phyloP scores from a whole-genome alignment of 768 basidiomycete genomes.

The Solioccasus polychromus region DNA sequence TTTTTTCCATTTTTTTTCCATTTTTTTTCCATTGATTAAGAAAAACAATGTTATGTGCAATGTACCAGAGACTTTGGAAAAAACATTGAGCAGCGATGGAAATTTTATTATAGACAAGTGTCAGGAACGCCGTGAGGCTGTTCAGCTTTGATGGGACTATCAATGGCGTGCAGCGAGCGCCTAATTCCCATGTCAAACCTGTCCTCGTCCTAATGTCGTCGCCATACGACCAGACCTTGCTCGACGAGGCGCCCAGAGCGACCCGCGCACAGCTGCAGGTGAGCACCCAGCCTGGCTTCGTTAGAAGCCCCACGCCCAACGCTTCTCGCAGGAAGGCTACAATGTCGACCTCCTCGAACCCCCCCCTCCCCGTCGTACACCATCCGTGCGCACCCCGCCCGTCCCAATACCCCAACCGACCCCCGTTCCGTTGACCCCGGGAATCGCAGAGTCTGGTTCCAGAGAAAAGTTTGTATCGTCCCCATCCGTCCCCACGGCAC shows the following conservation, averaged over 20 bases:
- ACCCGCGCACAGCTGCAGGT: conserved; percentile 45
- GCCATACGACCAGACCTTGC: conserved; percentile 41
- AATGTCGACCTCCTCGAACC: conserved; percentile 43
- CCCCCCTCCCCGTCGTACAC: conserved; percentile 21
- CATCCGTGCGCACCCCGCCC: conserved; percentile 16
- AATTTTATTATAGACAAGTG: too few relatives aligned
- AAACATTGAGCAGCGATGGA: too few relatives aligned
- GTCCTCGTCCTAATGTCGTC: conserved; percentile 22
- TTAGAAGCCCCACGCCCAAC: not conserved
- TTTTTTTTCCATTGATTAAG: not conserved
- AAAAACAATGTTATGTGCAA: too few relatives aligned
- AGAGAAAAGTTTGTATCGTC: conserved; percentile 11
- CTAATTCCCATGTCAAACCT: conserved; percentile 13
- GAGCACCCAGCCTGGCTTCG: conserved; percentile 1
- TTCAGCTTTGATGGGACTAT: conserved; percentile 15
- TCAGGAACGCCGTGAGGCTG: conserved; percentile 27
- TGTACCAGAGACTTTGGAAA: too few relatives aligned
- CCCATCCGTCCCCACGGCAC: not conserved
- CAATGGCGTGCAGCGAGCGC: conserved; percentile 10
- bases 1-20: too few relatives aligned
- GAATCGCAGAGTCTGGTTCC: conserved; percentile 8
- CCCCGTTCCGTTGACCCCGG: conserved; percentile 11
- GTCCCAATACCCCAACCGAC: conserved; percentile 9
- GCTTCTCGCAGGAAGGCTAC: conserved; percentile 46
- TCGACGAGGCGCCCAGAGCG: conserved; percentile 39